Evolutionary conservation across 768 basidiomycete species (phyloP).

Genomic region (Hygrophorus pudorinus): DNA sequence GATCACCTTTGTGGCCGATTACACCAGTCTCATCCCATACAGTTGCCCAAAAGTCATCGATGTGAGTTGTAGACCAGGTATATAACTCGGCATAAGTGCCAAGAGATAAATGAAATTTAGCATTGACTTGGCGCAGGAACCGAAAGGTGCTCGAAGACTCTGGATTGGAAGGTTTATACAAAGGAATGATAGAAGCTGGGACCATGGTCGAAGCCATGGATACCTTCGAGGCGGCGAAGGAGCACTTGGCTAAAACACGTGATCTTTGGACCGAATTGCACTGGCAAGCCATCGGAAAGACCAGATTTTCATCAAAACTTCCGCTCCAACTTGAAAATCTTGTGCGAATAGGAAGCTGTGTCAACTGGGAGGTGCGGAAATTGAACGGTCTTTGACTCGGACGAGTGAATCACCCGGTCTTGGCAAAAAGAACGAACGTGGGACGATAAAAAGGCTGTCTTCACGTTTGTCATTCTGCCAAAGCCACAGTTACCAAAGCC

Average conservation of each 20-base stretch:
- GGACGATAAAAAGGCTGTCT: not conserved
- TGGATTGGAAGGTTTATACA: constrained; percentile 34
- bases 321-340: too few relatives aligned
- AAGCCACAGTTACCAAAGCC: not conserved
- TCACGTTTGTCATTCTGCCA: not conserved
- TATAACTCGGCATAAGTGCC: constrained; percentile 55
- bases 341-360: too few relatives aligned
- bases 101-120: constrained; percentile 32
- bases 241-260: too few relatives aligned
- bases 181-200: constrained; percentile 1
- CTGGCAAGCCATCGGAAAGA: too few relatives aligned
- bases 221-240: too few relatives aligned
- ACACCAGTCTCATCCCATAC: constrained; percentile 66
- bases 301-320: too few relatives aligned
- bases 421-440: not conserved
- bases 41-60: constrained; percentile 57
- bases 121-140: constrained; percentile 44
- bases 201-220: too few relatives aligned
- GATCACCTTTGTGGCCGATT: constrained; percentile 50
- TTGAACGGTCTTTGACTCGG: too few relatives aligned
- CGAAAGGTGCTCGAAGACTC: constrained; percentile 35
- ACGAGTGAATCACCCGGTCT: too few relatives aligned
- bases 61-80: constrained; percentile 49
- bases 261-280: too few relatives aligned
- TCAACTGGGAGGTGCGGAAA: too few relatives aligned